Conservation (phyloP, 2,329 filamentous ascomycete species). For the Claviceps capensis region DNA sequence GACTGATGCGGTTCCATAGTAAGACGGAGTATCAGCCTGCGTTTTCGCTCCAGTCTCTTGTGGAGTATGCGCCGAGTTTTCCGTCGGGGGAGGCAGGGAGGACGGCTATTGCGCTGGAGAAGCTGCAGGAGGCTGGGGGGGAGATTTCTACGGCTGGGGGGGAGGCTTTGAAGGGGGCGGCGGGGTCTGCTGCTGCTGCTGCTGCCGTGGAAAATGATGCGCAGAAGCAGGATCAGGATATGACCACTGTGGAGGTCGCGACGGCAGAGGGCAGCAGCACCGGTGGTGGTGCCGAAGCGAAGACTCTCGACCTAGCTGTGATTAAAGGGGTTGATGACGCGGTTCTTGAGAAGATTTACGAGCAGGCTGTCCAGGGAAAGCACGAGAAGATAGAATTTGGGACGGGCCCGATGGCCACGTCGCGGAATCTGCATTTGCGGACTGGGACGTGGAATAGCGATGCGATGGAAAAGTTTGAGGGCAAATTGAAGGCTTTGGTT, state of each 20-base stretch:
- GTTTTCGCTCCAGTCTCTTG: conserved; percentile 19
- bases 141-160: too few relatives aligned
- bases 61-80: conserved; percentile 17
- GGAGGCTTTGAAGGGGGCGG: too few relatives aligned
- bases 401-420: conserved; percentile 18
- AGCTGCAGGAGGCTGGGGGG: conserved; percentile 20
- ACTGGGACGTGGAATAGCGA: conserved; percentile 21
- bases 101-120: conserved; percentile 21
- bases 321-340: conserved; percentile 18
- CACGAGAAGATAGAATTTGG: conserved; percentile 22
- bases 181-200: too few relatives aligned
- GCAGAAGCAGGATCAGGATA: conserved; percentile 8
- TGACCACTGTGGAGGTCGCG: neutral
- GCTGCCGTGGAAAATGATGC: conserved; percentile 8
- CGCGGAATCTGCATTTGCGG: conserved; percentile 24
- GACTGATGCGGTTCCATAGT: conserved; percentile 20
- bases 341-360: conserved; percentile 19
- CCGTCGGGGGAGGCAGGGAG: conserved; percentile 16
- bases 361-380: conserved; percentile 21
- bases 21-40: conserved; percentile 18
- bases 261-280: neutral
- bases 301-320: conserved; percentile 11
- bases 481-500: conserved; percentile 22
- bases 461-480: conserved; percentile 25
- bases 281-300: neutral